A percentile compares a stretch with the other conserved stretches of the same genome.
phyloP scores from a whole-genome alignment of 768 basidiomycete species.

The Trametes sanguinea region DNA sequence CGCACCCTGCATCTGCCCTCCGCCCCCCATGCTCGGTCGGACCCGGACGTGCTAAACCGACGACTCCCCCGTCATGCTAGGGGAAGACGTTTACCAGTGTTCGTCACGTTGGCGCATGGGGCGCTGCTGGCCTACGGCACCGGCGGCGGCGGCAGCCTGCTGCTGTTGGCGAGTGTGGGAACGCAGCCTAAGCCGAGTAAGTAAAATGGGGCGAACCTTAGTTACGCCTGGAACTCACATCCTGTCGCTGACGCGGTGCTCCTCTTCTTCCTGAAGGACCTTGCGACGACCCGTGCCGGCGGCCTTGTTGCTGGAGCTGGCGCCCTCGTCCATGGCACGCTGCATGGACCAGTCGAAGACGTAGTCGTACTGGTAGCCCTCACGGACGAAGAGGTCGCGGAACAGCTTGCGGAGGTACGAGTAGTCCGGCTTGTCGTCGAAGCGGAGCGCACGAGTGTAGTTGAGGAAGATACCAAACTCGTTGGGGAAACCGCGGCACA shows the following conservation, averaged over 20 bases:
- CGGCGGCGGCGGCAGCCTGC: slow-evolving; percentile 57
- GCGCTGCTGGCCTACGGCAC: slow-evolving; percentile 49
- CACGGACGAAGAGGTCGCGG: slow-evolving; percentile 95
- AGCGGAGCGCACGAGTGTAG: slow-evolving; percentile 97
- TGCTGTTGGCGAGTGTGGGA: slow-evolving; percentile 78
- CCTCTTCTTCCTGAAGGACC: slow-evolving; percentile 84
- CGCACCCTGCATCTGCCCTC: slow-evolving; percentile 44
- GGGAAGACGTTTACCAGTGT: slow-evolving; percentile 45
- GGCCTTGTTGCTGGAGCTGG: slow-evolving; percentile 62
- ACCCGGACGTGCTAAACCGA: slow-evolving; percentile 44
- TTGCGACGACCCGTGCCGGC: slow-evolving; percentile 66
- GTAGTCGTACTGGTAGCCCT: slow-evolving; percentile 99
- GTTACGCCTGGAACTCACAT: slow-evolving; percentile 57
- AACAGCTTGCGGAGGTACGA: slow-evolving; percentile 99
- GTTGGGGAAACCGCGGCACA: slow-evolving; percentile 99
- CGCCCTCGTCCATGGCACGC: slow-evolving; percentile 68
- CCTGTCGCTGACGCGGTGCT: slow-evolving; percentile 78
- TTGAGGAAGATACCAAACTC: slow-evolving; percentile 99
- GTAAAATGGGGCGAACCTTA: slow-evolving; percentile 25
- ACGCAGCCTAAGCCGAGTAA: slow-evolving; percentile 60
- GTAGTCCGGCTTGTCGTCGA: slow-evolving; percentile 99
- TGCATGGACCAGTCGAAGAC: slow-evolving; percentile 99
- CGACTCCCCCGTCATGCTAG: slow-evolving; percentile 21
- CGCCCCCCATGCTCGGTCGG: slow-evolving; percentile 46
- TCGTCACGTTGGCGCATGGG: slow-evolving; percentile 44